Conservation (phyloP, 768 basidiomycete species). For the Dentipellis fragilis region DNA sequence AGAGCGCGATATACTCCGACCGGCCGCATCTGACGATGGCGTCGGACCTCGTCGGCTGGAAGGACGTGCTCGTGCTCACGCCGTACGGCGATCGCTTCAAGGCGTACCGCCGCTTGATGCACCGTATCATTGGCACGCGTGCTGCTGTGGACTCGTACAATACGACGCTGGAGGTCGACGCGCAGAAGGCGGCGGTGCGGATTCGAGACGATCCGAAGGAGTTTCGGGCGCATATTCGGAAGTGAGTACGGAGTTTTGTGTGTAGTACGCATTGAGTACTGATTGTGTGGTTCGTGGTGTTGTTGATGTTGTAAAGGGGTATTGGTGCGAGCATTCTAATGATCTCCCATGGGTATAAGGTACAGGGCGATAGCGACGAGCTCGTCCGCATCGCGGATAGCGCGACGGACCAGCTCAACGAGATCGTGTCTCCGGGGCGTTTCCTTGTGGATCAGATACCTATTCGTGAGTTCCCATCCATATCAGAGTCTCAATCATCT, state of each 20-base stretch:
- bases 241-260: constrained; percentile 4
- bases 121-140: constrained; percentile 12
- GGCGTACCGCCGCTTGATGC: constrained; percentile 13
- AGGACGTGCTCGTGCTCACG: constrained; percentile 12
- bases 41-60: constrained; percentile 14
- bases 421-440: constrained; percentile 7
- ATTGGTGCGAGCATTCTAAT: constrained; percentile 12
- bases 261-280: background rate
- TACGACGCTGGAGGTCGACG: constrained; percentile 11
- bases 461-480: constrained; percentile 1
- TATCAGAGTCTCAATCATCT: background rate
- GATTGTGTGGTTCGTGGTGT: background rate
- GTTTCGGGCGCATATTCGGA: constrained; percentile 12
- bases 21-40: constrained; percentile 15
- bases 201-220: constrained; percentile 10
- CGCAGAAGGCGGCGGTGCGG: constrained; percentile 7
- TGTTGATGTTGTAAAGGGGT: constrained; percentile 9
- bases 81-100: constrained; percentile 15
- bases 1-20: constrained; percentile 18
- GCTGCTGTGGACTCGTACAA: constrained; percentile 10
- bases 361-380: constrained; percentile 7
- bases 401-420: constrained; percentile 12
- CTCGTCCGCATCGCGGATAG: constrained; percentile 17
- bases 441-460: constrained; percentile 17
- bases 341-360: constrained; percentile 14